Evolutionary conservation across 2,329 filamentous ascomycete genomes (phyloP), one percentile per base, ranked within the genome.

Genomic region (Fragosphaeria purpurea): DNA sequence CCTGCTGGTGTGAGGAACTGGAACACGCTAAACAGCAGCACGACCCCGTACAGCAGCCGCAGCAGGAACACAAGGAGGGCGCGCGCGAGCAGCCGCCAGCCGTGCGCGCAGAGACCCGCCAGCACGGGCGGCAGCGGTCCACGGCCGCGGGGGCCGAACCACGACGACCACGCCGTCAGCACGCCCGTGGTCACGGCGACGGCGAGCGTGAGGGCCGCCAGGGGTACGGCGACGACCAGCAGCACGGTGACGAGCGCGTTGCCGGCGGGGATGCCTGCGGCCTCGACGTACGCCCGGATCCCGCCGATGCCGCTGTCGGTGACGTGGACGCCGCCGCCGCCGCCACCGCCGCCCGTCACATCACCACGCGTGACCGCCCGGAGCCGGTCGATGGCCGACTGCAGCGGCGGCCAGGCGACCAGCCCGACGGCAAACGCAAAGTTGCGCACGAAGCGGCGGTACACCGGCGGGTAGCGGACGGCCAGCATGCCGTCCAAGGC

Each of bases 211-310:
- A 96, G 91, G 37, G 79, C 79, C 4, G 82, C 90, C 56, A 97
- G 80, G 48, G 94, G 75, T 57, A 95, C 93, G 55, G 88, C 87
- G 54, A 95, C 91, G 53, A 96, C 73, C 47, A 97, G 73, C 1
- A 97, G 77, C 5, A 95, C 83, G 0, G 88, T 96, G 90, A 98
- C 95, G 71, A 97, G 97, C 2, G 88, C 89, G 70, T 96, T 95
- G 46, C 86, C 82, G 58, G 86, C 80, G 13, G 93, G 93, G 48
- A 97, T 89, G 42, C 80, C 82, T 51, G 95, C 77, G 63, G 90
- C 76, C 63, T 95, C 82, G n/a, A 83, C 85, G 61, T 85, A 95
- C 34, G 80, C 86, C 65, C 90, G 78, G 60, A 97, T 85, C 48
- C 88, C 88, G 45, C 79, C 75, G 37, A 95, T 86, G 45, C 46